Percentiles rank a stretch among this genome's conserved stretches.
phyloP scores from a whole-genome alignment of 352 stramenopile genomes.

The Thraustotheca clavata region DNA sequence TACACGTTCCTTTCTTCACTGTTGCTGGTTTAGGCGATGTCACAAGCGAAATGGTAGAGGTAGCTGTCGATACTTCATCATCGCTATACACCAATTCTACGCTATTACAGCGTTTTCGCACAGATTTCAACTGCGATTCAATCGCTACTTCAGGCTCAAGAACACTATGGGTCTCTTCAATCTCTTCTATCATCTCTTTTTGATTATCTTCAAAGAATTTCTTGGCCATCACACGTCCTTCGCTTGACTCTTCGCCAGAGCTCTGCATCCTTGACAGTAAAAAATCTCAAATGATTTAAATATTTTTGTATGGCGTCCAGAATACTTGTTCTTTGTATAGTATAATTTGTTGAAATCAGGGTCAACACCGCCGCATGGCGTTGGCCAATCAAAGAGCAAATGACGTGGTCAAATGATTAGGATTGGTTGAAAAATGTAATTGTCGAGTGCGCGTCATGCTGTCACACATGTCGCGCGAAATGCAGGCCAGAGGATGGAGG shows the following conservation, averaged over 20 bases:
- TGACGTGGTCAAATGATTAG: too few species aligned
- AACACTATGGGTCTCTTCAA: background rate
- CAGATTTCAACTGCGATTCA: background rate
- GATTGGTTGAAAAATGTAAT: too few species aligned
- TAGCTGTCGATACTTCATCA: background rate
- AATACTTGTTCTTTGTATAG: too few species aligned
- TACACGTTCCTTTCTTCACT: constrained; percentile 18
- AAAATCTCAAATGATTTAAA: too few species aligned
- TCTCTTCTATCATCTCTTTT: background rate
- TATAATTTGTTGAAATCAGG: too few species aligned
- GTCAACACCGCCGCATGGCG: too few species aligned
- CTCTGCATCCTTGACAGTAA: background rate
- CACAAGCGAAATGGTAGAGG: background rate
- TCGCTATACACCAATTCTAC: constrained; percentile 20
- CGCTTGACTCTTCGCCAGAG: background rate
- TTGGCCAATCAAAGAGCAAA: too few species aligned
- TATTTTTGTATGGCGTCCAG: too few species aligned
- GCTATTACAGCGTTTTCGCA: constrained; percentile 10
- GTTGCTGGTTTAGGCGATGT: background rate
- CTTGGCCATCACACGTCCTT: background rate
- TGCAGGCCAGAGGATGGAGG: too few species aligned
- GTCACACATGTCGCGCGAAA: too few species aligned
- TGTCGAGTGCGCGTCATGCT: too few species aligned
- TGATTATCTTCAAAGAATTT: background rate
- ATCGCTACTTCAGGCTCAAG: background rate